A percentile compares a stretch with the other conserved stretches of the same genome.
phyloP scores from a whole-genome alignment of 2,329 filamentous ascomycete species.

The Cladophialophora immunda region DNA sequence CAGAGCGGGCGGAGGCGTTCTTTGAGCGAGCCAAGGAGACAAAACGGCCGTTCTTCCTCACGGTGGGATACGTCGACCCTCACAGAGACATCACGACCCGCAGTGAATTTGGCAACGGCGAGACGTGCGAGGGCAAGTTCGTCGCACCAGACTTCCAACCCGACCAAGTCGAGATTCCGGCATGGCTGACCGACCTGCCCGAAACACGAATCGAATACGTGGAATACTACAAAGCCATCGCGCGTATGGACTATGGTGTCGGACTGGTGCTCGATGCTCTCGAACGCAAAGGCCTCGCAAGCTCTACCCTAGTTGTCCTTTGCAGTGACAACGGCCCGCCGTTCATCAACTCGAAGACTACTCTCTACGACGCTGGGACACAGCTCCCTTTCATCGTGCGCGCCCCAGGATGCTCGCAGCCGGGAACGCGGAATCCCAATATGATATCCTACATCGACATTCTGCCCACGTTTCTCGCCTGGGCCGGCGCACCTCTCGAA shows the following conservation, averaged over 20 bases:
- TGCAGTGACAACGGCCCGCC: slow-evolving; percentile 60
- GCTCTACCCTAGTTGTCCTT: slow-evolving; percentile 57
- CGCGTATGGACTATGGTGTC: slow-evolving; percentile 53
- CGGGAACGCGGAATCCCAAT: slow-evolving; percentile 51
- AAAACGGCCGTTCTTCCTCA: slow-evolving; percentile 54
- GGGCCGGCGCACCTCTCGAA: slow-evolving; percentile 41
- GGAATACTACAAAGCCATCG: slow-evolving; percentile 55
- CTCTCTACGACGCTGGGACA: slow-evolving; percentile 59
- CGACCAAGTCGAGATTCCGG: slow-evolving; percentile 52
- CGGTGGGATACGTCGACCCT: slow-evolving; percentile 58
- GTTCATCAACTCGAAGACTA: slow-evolving; percentile 63
- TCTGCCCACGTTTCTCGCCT: slow-evolving; percentile 57
- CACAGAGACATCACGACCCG: slow-evolving; percentile 53
- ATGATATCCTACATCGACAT: slow-evolving; percentile 59
- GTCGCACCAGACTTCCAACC: slow-evolving; percentile 42
- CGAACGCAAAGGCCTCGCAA: slow-evolving; percentile 43
- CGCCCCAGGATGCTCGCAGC: slow-evolving; percentile 41
- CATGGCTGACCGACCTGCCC: slow-evolving; percentile 52
- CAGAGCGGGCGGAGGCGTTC: slow-evolving; percentile 51
- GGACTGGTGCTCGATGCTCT: slow-evolving; percentile 52
- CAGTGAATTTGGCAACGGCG: slow-evolving; percentile 55
- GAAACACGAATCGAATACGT: slow-evolving; percentile 55
- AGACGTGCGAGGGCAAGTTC: not conserved
- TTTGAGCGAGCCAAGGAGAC: slow-evolving; percentile 47
- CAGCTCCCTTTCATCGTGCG: slow-evolving; percentile 55